Base-by-base conservation (phyloP, 1,284 basidiomycete species). In the Mrakiaceae sp. region DNA sequence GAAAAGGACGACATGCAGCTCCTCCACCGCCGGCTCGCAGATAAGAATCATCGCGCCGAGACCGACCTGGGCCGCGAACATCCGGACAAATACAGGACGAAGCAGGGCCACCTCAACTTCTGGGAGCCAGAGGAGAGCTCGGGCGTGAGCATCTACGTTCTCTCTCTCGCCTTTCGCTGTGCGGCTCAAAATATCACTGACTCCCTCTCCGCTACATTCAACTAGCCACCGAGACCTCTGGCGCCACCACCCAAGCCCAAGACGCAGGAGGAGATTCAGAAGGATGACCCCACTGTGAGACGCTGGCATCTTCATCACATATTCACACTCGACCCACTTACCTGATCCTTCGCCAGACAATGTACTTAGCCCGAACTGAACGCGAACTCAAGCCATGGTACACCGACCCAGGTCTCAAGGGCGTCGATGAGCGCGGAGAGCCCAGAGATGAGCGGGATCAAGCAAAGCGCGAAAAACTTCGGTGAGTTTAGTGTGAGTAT, bases 351-450 rank as follows among this genome's bases (percentile, higher is more conserved):
- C 27, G 27, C 27, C 72, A 74, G 51, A 78, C 77, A 1, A 74
- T 77, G 72, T 78, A 76, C 68, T 73, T 78, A 54, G 67, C 69
- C 48, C 70, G 77, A 48, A 75, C 77, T 0, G 75, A 75, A 9
- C 69, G 72, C 39, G 77, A 78, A 69, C 76, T 75, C 3, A 74
- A 74, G 64, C 76, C 77, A 4, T 78, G 77, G 77, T 78, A 77
- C 62, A 70, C 73, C 3, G 74, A 63, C n/a, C 67, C 67, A 12
- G 72, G 75, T 6, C 67, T 78, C 47, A 71, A 71, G 61, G 70
- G 72, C 10, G 69, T 71, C 27, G 75, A 77, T 46, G 75, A 78
- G 27, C 54, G 64, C 47, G 71, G 68, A 49, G 74, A 27, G 27
- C 27, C 27, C 27, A 27, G 27, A 27, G 27, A 27, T 27, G 27